Percentiles rank a stretch among this genome's conserved stretches.
Evolutionary conservation across 2,329 filamentous ascomycete genomes (phyloP).

Genomic region (Ophiocordyceps robertsii): DNA sequence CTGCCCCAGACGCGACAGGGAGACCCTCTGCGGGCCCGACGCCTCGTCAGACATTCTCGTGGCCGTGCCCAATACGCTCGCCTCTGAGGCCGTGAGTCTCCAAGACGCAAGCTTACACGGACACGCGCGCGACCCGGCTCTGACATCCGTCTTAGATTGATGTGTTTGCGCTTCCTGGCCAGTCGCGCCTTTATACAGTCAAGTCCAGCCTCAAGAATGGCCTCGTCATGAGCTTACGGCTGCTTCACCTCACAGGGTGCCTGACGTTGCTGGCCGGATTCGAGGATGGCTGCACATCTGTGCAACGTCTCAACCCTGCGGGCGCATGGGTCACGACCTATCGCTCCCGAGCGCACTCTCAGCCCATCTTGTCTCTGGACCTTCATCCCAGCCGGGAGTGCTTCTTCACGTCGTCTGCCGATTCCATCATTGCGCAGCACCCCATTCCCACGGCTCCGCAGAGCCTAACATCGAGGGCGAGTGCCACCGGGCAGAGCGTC

Average conservation of each 20-base stretch:
- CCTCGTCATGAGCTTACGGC: constrained; percentile 77
- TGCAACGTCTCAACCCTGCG: constrained; percentile 38
- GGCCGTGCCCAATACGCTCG: constrained; percentile 67
- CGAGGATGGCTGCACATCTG: constrained; percentile 67
- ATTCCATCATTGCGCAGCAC: constrained; percentile 67
- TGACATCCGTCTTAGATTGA: constrained; percentile 42
- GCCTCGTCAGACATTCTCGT: constrained; percentile 41
- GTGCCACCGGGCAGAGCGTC: constrained; percentile 5
- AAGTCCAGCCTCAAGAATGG: constrained; percentile 41
- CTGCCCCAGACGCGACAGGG: constrained; percentile 27
- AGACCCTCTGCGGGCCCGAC: constrained; percentile 6
- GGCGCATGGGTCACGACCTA: constrained; percentile 43
- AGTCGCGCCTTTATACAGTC: constrained; percentile 50
- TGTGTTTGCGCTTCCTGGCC: constrained; percentile 68
- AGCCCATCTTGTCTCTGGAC: constrained; percentile 69
- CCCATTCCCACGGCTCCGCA: constrained; percentile 35
- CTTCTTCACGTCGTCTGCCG: constrained; percentile 73
- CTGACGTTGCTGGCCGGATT: constrained; percentile 64
- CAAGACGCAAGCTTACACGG: not conserved
- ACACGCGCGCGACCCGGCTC: not conserved
- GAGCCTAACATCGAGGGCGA: constrained; percentile 7
- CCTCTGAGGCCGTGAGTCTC: constrained; percentile 50
- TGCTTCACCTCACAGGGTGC: constrained; percentile 36
- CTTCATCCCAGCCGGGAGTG: constrained; percentile 34
- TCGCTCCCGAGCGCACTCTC: constrained; percentile 53